These are phyloP conservation scores for Geoglossum glabrum DNA, from an alignment of 495 filamentous ascomycete genomes.

Conservation along the genomic window DNA sequence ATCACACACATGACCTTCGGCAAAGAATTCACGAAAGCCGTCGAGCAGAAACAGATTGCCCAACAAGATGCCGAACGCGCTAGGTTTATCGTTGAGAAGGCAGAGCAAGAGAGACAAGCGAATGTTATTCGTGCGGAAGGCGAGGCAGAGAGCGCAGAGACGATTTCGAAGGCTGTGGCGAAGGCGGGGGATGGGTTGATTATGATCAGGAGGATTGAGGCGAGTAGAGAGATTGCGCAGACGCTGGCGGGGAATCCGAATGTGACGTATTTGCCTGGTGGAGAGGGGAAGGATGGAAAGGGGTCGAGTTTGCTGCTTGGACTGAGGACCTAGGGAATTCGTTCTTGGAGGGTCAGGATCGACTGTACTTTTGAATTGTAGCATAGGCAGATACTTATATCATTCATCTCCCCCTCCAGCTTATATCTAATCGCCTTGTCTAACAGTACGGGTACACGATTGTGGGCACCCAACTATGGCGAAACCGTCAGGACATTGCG, in stretches of 20 bases:
- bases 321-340: slow-evolving; percentile 22
- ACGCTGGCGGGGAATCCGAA: slow-evolving; percentile 81
- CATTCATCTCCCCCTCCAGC: neutral
- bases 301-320: slow-evolving; percentile 38
- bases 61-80: slow-evolving; percentile 97
- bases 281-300: slow-evolving; percentile 33
- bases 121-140: slow-evolving; percentile 96
- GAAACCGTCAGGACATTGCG: no score
- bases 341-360: neutral
- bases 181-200: slow-evolving; percentile 86
- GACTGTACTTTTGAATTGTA: neutral
- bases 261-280: slow-evolving; percentile 79
- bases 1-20: slow-evolving; percentile 99
- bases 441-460: neutral
- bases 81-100: slow-evolving; percentile 94
- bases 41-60: slow-evolving; percentile 99
- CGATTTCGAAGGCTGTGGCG: slow-evolving; percentile 78
- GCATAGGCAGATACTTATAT: neutral
- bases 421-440: neutral
- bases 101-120: slow-evolving; percentile 96
- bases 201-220: slow-evolving; percentile 90
- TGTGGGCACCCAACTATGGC: no score
- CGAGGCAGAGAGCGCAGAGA: slow-evolving; percentile 88
- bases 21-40: slow-evolving; percentile 93
- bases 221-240: slow-evolving; percentile 86